phyloP scores from a whole-genome alignment of 805 yeast species.

The Cyberlindnera lachancei region DNA sequence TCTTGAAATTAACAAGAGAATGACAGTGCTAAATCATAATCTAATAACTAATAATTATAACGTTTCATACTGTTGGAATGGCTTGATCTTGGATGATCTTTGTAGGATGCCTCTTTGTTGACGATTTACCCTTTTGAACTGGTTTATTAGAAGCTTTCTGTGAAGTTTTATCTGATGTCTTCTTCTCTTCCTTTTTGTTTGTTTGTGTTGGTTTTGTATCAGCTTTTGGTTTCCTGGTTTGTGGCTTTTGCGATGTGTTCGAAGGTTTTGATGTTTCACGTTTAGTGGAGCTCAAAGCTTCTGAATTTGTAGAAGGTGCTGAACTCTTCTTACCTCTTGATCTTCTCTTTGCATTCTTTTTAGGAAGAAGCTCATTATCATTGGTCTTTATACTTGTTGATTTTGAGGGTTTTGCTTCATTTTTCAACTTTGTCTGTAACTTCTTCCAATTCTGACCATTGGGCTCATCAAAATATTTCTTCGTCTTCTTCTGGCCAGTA shows the following conservation, averaged over 20 bases:
- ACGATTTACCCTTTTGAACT: no score
- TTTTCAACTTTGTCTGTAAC: neutral
- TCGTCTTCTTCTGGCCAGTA: slow-evolving; percentile 1
- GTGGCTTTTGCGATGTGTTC: no score
- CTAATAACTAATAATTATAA: neutral
- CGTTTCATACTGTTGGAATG: neutral
- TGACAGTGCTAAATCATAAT: no score
- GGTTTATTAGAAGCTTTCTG: no score
- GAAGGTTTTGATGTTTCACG: no score
- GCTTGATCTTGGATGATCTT: no score
- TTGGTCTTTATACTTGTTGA: neutral
- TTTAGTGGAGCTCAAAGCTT: no score
- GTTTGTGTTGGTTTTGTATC: neutral
- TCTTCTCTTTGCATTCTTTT: neutral
- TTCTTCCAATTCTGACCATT: neutral
- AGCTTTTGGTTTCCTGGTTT: neutral
- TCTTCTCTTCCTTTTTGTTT: neutral
- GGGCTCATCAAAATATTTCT: neutral
- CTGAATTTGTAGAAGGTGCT: no score
- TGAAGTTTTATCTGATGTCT: no score
- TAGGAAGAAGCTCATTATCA: no score
- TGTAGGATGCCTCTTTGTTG: neutral
- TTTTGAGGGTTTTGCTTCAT: neutral
- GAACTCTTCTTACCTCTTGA: no score
- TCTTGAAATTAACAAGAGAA: no score